Conservation (phyloP, 768 basidiomycete genomes). For the Rubroboletus pulcherrimus region DNA sequence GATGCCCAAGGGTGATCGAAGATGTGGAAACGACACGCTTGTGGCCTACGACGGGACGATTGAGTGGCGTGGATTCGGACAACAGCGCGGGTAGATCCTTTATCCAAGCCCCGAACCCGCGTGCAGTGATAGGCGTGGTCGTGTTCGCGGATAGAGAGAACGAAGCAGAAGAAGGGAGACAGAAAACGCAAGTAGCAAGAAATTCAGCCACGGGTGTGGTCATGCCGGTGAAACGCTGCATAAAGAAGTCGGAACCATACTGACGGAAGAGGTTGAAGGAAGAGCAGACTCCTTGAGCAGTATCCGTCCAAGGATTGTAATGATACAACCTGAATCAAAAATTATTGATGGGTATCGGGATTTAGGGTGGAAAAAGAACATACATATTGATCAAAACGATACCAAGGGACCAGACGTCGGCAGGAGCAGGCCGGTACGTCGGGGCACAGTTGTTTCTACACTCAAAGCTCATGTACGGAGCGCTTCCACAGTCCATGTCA, state of each 20-base stretch:
- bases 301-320: constrained; percentile 97
- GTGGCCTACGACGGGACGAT: constrained; percentile 40
- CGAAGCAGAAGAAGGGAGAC: constrained; percentile 57
- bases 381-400: constrained; percentile 99
- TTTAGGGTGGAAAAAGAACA: constrained; percentile 23
- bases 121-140: constrained; percentile 54
- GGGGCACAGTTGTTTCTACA: constrained; percentile 97
- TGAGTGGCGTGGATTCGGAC: constrained; percentile 34
- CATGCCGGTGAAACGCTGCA: constrained; percentile 88
- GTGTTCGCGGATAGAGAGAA: constrained; percentile 21
- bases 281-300: constrained; percentile 70
- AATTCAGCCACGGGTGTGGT: constrained; percentile 82
- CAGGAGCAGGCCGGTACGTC: constrained; percentile 89
- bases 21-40: constrained; percentile 55
- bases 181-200: constrained; percentile 81
- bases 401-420: constrained; percentile 98
- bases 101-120: constrained; percentile 84
- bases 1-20: constrained; percentile 57
- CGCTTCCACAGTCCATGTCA: constrained; percentile 98
- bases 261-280: constrained; percentile 80
- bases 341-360: neutral
- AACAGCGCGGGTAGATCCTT: constrained; percentile 76
- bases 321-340: constrained; percentile 77
- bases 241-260: constrained; percentile 81
- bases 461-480: constrained; percentile 99